A percentile compares a stretch with the other conserved stretches of the same genome.
Conservation (phyloP, 2,329 filamentous ascomycete genomes). For the Neofusicoccum ribis region DNA sequence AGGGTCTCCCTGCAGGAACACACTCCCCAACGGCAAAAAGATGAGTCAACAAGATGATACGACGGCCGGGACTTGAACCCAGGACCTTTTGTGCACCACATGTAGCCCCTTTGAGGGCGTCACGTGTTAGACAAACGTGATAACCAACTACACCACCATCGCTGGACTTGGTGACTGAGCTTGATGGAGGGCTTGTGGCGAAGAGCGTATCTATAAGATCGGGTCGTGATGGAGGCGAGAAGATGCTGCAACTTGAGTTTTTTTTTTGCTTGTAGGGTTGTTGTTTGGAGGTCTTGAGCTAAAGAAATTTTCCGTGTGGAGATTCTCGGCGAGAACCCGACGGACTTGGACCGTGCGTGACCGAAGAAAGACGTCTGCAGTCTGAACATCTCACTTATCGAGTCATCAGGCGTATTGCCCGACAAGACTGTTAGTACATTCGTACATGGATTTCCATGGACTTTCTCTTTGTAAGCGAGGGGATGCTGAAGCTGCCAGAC, state of each 20-base stretch:
- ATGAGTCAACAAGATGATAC: background rate
- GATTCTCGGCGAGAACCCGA: background rate
- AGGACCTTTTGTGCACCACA: background rate
- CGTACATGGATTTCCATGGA: background rate
- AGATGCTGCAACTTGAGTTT: too few relatives aligned
- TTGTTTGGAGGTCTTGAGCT: background rate
- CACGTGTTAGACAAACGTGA: constrained; percentile 47
- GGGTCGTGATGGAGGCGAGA: too few relatives aligned
- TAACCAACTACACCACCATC: constrained; percentile 46
- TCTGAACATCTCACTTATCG: background rate
- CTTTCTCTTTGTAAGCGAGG: too few relatives aligned
- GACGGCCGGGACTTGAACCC: constrained; percentile 11
- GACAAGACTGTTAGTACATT: too few relatives aligned
- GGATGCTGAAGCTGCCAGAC: background rate
- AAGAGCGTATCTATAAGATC: too few relatives aligned
- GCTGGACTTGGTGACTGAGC: background rate
- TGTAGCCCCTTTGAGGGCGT: background rate
- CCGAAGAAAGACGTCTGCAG: background rate
- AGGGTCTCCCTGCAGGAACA: too few relatives aligned
- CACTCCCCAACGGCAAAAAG: background rate
- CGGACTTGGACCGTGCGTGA: background rate
- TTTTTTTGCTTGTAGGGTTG: too few relatives aligned
- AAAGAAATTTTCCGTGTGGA: background rate
- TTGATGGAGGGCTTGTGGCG: background rate
- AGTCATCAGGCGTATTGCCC: background rate